Evolutionary conservation across 345 rosid species (phyloP).

Genomic region (Eucalyptus camaldulensis): DNA sequence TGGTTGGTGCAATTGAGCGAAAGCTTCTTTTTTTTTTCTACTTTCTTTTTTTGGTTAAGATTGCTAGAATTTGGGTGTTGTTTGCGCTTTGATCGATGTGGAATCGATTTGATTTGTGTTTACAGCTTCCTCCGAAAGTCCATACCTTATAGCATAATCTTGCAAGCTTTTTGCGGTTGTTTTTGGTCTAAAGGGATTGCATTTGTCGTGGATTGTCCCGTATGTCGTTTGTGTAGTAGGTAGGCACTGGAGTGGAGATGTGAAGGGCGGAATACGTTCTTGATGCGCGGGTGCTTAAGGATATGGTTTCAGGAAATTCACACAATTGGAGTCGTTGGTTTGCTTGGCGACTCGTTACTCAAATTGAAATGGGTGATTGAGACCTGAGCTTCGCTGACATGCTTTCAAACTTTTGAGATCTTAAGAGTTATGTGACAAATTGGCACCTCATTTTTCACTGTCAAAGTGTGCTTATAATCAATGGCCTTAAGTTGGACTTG

Average conservation of each 20-base stretch:
- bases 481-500: too few relatives aligned
- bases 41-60: neutral
- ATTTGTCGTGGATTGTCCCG: neutral
- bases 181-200: neutral
- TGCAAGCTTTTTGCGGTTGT: neutral
- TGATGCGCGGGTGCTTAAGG: neutral
- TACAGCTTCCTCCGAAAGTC: neutral
- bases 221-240: neutral
- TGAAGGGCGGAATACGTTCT: neutral
- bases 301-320: neutral
- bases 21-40: neutral
- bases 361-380: neutral
- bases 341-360: neutral
- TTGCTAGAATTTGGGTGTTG: neutral
- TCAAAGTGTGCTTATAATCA: too few relatives aligned
- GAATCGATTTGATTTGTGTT: neutral
- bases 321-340: neutral
- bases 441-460: neutral
- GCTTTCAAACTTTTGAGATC: neutral
- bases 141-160: neutral
- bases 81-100: neutral
- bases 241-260: neutral
- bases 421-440: neutral
- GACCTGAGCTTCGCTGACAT: neutral
- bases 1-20: neutral